Conservation (phyloP, 2,329 filamentous ascomycete genomes). For the Fusarium hostae region DNA sequence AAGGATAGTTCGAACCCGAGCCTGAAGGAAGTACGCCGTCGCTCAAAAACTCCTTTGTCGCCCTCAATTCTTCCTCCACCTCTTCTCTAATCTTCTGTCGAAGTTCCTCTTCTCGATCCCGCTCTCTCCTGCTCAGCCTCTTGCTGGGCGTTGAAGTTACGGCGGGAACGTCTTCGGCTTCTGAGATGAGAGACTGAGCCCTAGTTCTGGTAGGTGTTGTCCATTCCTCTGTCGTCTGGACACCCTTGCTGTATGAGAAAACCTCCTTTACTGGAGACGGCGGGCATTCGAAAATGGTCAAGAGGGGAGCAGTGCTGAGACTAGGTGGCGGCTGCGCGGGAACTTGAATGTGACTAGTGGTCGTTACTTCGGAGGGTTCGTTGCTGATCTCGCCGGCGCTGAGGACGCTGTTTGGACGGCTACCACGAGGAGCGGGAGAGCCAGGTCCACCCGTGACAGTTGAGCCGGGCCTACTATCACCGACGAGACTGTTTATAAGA, state of each 20-base stretch:
- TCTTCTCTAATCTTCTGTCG: constrained; percentile 85
- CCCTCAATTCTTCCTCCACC: constrained; percentile 90
- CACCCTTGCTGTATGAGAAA: constrained; percentile 96
- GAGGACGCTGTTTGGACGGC: constrained; percentile 86
- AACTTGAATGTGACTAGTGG: constrained; percentile 56
- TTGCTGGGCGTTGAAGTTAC: constrained; percentile 73
- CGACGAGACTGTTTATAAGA: constrained; percentile 85
- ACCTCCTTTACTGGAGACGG: constrained; percentile 82
- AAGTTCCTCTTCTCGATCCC: constrained; percentile 88
- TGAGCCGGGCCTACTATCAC: constrained; percentile 78
- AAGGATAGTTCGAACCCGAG: constrained; percentile 72
- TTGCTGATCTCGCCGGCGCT: constrained; percentile 85
- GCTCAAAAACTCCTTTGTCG: constrained; percentile 69
- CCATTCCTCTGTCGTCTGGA: constrained; percentile 88
- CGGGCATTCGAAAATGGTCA: constrained; percentile 83
- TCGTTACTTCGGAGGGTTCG: constrained; percentile 71
- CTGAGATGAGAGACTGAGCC: constrained; percentile 59
- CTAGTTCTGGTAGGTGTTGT: constrained; percentile 62
- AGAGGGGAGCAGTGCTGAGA: constrained; percentile 77
- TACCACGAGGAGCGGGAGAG: constrained; percentile 75
- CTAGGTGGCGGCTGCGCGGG: constrained; percentile 67
- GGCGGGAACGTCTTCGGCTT: constrained; percentile 69
- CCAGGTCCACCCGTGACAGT: constrained; percentile 71
- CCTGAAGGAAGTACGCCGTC: constrained; percentile 53
- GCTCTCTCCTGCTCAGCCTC: constrained; percentile 79